A percentile compares a stretch with the other conserved stretches of the same genome.
These are phyloP conservation scores for Boletus reticulatus DNA, from an alignment of 768 basidiomycete genomes.

Conservation along the genomic window DNA sequence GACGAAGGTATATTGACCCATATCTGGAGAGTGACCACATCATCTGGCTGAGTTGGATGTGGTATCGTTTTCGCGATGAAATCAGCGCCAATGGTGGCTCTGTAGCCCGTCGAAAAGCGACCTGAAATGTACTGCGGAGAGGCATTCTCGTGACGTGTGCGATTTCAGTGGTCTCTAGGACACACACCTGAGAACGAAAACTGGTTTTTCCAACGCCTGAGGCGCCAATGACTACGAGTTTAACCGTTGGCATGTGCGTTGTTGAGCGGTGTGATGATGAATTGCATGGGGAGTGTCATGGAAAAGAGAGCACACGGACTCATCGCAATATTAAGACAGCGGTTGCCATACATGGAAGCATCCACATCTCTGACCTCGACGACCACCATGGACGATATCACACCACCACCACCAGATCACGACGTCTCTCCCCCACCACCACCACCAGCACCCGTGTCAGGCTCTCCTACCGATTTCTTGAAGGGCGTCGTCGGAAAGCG, in stretches of 20 bases:
- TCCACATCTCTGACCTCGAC: conserved; percentile 5
- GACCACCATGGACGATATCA: conserved; percentile 25
- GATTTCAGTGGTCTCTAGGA: background rate
- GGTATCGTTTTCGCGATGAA: conserved; percentile 77
- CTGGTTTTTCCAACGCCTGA: conserved; percentile 88
- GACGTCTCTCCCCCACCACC: conserved; percentile 47
- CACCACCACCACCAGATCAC: conserved; percentile 39
- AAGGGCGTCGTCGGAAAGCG: conserved; percentile 96
- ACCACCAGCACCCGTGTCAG: conserved; percentile 49
- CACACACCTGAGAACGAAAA: conserved; percentile 65
- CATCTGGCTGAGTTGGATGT: conserved; percentile 51
- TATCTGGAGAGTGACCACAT: conserved; percentile 67
- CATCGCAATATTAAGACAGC: background rate
- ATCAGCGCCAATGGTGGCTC: conserved; percentile 88
- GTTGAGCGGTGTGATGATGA: conserved; percentile 10
- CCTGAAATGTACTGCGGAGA: conserved; percentile 67
- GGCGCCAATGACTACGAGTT: conserved; percentile 78
- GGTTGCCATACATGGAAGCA: conserved; percentile 10
- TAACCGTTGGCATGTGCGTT: conserved; percentile 62
- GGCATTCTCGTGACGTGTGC: background rate
- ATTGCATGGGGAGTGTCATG: conserved; percentile 6
- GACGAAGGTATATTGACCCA: conserved; percentile 42
- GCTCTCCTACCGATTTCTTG: conserved; percentile 90
- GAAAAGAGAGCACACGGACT: background rate
- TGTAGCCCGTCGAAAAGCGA: conserved; percentile 71